Evolutionary conservation across 2,329 filamentous ascomycete species (phyloP).

Genomic region (Sporothrix globosa): DNA sequence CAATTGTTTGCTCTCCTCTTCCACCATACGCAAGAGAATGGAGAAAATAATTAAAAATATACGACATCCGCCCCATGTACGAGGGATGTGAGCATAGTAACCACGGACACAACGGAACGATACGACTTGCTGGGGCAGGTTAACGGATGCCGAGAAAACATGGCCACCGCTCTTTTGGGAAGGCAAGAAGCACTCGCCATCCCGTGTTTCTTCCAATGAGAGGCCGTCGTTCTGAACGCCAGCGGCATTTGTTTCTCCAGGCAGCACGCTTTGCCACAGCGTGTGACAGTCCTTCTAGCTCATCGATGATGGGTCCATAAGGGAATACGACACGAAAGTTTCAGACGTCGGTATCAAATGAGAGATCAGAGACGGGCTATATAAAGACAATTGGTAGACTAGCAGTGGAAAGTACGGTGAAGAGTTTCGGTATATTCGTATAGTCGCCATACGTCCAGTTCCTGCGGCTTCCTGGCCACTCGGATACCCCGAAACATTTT

Average conservation of each 20-base stretch:
- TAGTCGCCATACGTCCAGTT: neutral
- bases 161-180: slow-evolving; percentile 12
- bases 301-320: neutral
- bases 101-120: neutral
- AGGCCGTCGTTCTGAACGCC: neutral
- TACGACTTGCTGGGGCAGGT: slow-evolving; percentile 6
- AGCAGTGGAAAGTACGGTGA: neutral
- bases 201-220: neutral
- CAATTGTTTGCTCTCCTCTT: too few relatives aligned
- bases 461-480: neutral
- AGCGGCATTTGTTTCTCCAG: neutral
- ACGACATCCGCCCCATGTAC: neutral
- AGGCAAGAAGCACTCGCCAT: neutral
- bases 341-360: neutral
- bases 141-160: neutral
- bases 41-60: neutral
- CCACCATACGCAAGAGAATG: neutral
- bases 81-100: too few relatives aligned
- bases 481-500: neutral
- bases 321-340: neutral
- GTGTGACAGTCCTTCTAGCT: neutral
- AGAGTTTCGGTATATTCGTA: neutral
- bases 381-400: neutral
- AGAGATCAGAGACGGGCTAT: neutral
- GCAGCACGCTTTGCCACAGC: slow-evolving; percentile 7